A percentile compares a stretch with the other conserved stretches of the same genome.
Evolutionary conservation across 1,284 basidiomycete genomes (phyloP).

Genomic region (Microbotryum silenes-acaulis): DNA sequence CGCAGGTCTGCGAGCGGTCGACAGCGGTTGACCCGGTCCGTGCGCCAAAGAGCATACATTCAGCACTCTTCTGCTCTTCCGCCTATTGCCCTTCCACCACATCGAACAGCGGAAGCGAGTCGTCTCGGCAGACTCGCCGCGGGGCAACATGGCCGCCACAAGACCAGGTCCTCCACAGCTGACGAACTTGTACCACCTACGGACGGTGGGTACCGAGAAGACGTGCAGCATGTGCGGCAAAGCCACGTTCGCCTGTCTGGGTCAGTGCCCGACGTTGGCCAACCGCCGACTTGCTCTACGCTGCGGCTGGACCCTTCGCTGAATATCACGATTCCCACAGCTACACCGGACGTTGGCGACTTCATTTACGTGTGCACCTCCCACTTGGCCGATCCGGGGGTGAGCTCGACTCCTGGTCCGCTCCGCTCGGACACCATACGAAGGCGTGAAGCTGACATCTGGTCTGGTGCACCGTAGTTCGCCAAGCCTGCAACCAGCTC

Average conservation of each 20-base stretch:
- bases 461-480: conserved; percentile 7
- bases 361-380: conserved; percentile 21
- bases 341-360: conserved; percentile 19
- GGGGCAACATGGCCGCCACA: not conserved
- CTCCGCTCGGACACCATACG: not conserved
- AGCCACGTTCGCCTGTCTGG: conserved; percentile 20
- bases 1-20: too few species aligned
- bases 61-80: too few species aligned
- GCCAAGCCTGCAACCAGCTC: conserved; percentile 17
- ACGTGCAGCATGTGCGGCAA: conserved; percentile 22
- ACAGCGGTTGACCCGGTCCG: too few species aligned
- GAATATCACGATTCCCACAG: not conserved
- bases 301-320: not conserved
- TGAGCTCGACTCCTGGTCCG: conserved; percentile 1
- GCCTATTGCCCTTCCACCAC: too few species aligned
- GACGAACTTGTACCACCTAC: conserved; percentile 20
- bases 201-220: conserved; percentile 15
- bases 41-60: too few species aligned
- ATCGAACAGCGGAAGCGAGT: too few species aligned
- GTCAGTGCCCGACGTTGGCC: not conserved
- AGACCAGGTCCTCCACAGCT: conserved; percentile 14
- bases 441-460: too few species aligned
- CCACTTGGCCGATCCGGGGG: conserved; percentile 25
- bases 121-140: too few species aligned
- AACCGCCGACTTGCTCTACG: not conserved